phyloP scores from a whole-genome alignment of 768 basidiomycete species.

The Russula ochroleuca region DNA sequence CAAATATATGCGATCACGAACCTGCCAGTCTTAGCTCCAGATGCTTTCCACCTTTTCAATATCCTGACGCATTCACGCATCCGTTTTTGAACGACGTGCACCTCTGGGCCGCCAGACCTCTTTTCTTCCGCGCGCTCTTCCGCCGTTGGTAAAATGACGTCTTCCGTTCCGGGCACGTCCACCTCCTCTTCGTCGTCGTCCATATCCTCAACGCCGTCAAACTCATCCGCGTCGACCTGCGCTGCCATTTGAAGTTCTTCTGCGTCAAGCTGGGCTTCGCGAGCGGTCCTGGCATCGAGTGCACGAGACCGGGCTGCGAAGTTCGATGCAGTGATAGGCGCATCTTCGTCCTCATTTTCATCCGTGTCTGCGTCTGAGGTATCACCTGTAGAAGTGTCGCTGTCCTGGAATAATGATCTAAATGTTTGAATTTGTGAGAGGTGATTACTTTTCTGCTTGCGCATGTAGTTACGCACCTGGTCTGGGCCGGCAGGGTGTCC shows the following conservation, averaged over 20 bases:
- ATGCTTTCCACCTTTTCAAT: slow-evolving; percentile 64
- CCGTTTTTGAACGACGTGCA: slow-evolving; percentile 70
- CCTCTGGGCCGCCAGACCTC: slow-evolving; percentile 60
- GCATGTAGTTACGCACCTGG: slow-evolving; percentile 34
- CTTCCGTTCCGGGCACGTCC: slow-evolving; percentile 42
- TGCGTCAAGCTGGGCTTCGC: slow-evolving; percentile 63
- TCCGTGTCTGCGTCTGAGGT: slow-evolving; percentile 41
- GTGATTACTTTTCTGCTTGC: neutral
- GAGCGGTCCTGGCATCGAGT: slow-evolving; percentile 61
- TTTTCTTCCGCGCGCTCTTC: slow-evolving; percentile 73
- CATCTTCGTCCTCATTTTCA: slow-evolving; percentile 46
- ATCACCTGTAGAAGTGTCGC: slow-evolving; percentile 40
- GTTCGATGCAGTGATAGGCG: slow-evolving; percentile 66
- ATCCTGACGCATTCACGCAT: slow-evolving; percentile 75
- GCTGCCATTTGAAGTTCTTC: slow-evolving; percentile 61
- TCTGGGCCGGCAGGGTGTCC: slow-evolving; percentile 41
- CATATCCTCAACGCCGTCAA: slow-evolving; percentile 35
- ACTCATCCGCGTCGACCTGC: slow-evolving; percentile 30
- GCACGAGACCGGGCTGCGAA: slow-evolving; percentile 80
- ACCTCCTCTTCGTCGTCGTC: slow-evolving; percentile 37
- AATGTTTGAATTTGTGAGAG: neutral
- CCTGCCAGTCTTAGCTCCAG: slow-evolving; percentile 60
- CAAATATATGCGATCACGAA: slow-evolving; percentile 35
- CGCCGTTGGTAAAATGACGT: slow-evolving; percentile 63
- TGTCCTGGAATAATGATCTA: slow-evolving; percentile 47